phyloP scores from a whole-genome alignment of 2,329 filamentous ascomycete species.

The Fusarium chaquense region DNA sequence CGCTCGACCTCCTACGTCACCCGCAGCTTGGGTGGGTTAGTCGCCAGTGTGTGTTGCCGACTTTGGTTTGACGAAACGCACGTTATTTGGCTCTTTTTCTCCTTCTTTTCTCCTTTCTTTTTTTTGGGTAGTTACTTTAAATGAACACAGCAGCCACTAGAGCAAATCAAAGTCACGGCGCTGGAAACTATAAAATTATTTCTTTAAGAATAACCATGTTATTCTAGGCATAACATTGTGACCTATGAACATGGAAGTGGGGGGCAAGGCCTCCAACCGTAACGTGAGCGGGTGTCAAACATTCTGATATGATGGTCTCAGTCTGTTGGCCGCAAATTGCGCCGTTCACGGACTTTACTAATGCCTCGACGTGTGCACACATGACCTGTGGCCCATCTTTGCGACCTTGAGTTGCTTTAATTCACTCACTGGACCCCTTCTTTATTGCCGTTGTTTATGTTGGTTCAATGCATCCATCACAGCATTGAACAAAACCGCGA shows the following conservation, averaged over 20 bases:
- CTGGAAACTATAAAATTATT: constrained; percentile 5
- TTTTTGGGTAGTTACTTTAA: neutral
- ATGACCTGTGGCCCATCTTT: constrained; percentile 23
- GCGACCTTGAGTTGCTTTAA: constrained; percentile 9
- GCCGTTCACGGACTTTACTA: constrained; percentile 26
- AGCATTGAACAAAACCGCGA: constrained; percentile 9
- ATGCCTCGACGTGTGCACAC: constrained; percentile 25
- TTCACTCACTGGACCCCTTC: neutral
- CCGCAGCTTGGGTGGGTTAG: neutral
- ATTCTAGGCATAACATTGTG: constrained; percentile 20
- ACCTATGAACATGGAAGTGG: constrained; percentile 22
- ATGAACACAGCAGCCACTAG: neutral
- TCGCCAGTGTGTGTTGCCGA: neutral
- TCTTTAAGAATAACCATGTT: constrained; percentile 10
- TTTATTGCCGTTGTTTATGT: constrained; percentile 27
- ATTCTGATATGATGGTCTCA: constrained; percentile 34
- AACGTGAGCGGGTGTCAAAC: constrained; percentile 19
- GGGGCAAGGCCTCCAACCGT: constrained; percentile 5
- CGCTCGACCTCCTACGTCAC: constrained; percentile 23
- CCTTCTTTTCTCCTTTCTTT: too few species aligned
- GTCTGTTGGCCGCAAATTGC: constrained; percentile 44
- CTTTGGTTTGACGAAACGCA: neutral
- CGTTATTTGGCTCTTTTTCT: neutral
- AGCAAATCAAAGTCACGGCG: neutral
- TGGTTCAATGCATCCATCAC: constrained; percentile 3